Evolutionary conservation across 108 stramenopile genomes (phyloP), one percentile per base, ranked within the genome.

Genomic region (Parietichytrium sp.): DNA sequence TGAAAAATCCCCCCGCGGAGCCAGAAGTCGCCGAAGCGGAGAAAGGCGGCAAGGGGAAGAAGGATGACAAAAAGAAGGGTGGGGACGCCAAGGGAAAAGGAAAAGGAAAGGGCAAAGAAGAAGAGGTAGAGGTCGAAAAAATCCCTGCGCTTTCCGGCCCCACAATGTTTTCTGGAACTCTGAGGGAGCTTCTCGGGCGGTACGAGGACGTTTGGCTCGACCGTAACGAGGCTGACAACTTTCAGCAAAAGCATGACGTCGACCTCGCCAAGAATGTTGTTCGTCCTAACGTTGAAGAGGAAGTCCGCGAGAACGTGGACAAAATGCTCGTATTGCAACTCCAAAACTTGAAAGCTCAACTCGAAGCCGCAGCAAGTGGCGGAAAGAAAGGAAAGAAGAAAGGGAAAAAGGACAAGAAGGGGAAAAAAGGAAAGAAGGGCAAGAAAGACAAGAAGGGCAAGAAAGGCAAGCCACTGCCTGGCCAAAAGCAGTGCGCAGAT

Each of bases 401-500:
- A 82, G 77, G 52, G 47, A 42, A 78, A 2, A 83, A 79, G 25
- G 86, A 83, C 0, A 85, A 91, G 79, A 89, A 86, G 49, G 84
- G 84, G 33, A 82, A 79, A 18, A 29, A 29, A 18, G 84, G 86
- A 12, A 80, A 89, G 77, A 91, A 91, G 55, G 88, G 84, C 48
- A 84, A 54, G 83, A 87, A 87, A 52, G 83, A 81, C 29, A 83
- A 80, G 79, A 83, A 83, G 55, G 90, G 89, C 49, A 93, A 91
- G 83, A 92, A 91, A 79, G 89, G 88, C 52, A 92, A 91, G 79
- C 91, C 90, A 31, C 82, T 94, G 15, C 93, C 93, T n/a, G 93
- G 93, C 29, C 84, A 89, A 38, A 92, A 90, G 82, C 91, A 88
- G 38, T 80, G 92, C 52, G 89, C 91, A 80, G 88, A 84, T 47